Conservation (phyloP, 495 filamentous ascomycete species). For the Aspergillus sclerotioniger region DNA sequence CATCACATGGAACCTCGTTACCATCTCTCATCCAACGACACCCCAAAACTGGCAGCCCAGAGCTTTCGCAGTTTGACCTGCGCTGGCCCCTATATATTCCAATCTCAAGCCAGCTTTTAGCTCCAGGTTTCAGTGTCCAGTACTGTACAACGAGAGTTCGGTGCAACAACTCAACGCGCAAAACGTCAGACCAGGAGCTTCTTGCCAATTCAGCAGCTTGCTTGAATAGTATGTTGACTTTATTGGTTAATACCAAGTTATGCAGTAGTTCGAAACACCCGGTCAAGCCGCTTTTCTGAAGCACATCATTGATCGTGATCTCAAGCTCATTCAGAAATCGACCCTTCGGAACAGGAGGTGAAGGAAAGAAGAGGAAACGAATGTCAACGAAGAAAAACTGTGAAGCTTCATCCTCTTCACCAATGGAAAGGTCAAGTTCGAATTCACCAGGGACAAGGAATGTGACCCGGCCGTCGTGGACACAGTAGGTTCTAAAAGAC, state of each 20-base stretch:
- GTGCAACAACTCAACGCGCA: constrained; percentile 73
- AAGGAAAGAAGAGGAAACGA: constrained; percentile 75
- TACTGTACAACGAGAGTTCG: constrained; percentile 85
- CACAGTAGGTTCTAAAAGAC: constrained; percentile 68
- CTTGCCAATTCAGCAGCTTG: constrained; percentile 69
- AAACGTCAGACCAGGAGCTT: constrained; percentile 69
- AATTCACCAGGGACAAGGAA: constrained; percentile 83
- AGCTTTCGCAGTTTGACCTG: constrained; percentile 18
- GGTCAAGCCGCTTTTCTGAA: constrained; percentile 62
- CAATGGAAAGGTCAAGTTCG: constrained; percentile 87
- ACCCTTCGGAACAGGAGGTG: constrained; percentile 55
- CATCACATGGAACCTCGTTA: constrained; percentile 63
- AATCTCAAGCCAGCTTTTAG: constrained; percentile 89
- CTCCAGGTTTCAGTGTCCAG: constrained; percentile 66
- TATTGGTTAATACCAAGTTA: constrained; percentile 79
- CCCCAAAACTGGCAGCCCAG: constrained; percentile 50
- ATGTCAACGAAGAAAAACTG: constrained; percentile 95
- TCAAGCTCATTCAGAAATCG: constrained; percentile 64
- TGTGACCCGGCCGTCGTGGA: constrained; percentile 78
- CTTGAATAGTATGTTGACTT: constrained; percentile 72
- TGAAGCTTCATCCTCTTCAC: constrained; percentile 70
- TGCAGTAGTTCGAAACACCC: constrained; percentile 86
- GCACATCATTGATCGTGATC: constrained; percentile 61
- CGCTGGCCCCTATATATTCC: constrained; percentile 65
- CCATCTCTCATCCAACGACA: constrained; percentile 84